A percentile compares a stretch with the other conserved stretches of the same genome.
Evolutionary conservation across 805 yeast species (phyloP).

Genomic region (Cyberlindnera xylosilytica): DNA sequence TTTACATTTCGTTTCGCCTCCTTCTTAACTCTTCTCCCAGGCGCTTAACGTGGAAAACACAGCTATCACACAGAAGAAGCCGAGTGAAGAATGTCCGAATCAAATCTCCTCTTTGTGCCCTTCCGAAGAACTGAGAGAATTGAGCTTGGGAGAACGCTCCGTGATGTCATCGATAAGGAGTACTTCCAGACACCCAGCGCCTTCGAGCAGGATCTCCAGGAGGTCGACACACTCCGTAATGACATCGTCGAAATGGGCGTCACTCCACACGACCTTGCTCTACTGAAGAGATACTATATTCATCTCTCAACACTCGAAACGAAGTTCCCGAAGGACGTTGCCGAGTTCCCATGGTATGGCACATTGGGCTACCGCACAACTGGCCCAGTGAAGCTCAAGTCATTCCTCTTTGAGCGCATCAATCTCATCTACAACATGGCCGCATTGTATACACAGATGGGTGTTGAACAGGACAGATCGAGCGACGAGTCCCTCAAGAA

Average conservation of each 20-base stretch:
- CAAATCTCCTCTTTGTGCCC: conserved; percentile 49
- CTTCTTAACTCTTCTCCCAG: no score
- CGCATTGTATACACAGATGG: conserved; percentile 57
- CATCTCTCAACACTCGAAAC: conserved; percentile 40
- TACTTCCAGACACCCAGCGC: conserved; percentile 41
- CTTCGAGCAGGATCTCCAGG: conserved; percentile 40
- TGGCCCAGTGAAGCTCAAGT: conserved; percentile 43
- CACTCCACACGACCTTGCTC: conserved; percentile 34
- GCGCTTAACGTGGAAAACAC: no score
- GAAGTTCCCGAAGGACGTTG: conserved; percentile 63
- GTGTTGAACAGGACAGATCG: conserved; percentile 40
- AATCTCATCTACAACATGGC: conserved; percentile 71
- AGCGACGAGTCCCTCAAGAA: conserved; percentile 54
- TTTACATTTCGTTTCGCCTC: background rate
- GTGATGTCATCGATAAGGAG: conserved; percentile 45
- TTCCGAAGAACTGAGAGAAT: conserved; percentile 43
- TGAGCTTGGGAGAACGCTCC: conserved; percentile 37
- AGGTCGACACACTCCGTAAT: conserved; percentile 43
- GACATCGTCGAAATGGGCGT: conserved; percentile 35
- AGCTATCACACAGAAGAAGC: no score
- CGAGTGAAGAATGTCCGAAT: conserved; percentile 18
- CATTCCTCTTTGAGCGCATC: conserved; percentile 56
- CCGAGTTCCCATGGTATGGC: conserved; percentile 71
- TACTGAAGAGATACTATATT: conserved; percentile 43
- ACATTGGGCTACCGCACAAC: conserved; percentile 55